These are phyloP conservation scores for Thoreauomyces humboldtii DNA, from an alignment of 192 early-diverging fungal genomes.

Conservation along the genomic window DNA sequence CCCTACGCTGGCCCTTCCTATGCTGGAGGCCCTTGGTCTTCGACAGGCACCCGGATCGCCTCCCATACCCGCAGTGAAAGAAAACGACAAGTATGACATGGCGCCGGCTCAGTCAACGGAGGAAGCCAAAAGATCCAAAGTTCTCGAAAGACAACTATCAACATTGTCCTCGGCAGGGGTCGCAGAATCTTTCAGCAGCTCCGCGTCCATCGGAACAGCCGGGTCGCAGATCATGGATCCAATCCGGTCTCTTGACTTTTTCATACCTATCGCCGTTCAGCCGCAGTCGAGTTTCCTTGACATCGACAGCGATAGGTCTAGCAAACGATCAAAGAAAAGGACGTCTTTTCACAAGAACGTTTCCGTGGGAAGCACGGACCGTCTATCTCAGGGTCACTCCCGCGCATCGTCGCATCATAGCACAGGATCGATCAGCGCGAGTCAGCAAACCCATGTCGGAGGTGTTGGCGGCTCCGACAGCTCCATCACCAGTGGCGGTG, in stretches of 20 bases:
- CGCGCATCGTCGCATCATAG: not conserved
- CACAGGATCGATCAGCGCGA: not conserved
- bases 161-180: not conserved
- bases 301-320: not conserved
- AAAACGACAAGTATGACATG: too few species aligned
- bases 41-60: not conserved
- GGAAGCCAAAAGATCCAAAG: not conserved
- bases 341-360: not conserved
- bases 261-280: conserved; percentile 25
- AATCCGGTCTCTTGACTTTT: conserved; percentile 17
- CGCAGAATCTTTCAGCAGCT: not conserved
- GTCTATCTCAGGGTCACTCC: not conserved
- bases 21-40: conserved; percentile 21
- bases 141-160: not conserved
- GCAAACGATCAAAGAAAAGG: not conserved
- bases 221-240: conserved; percentile 16
- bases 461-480: too few species aligned
- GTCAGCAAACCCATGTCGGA: not conserved
- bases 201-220: conserved; percentile 1
- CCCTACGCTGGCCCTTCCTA: conserved; percentile 13
- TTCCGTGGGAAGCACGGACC: not conserved
- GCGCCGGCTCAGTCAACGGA: not conserved
- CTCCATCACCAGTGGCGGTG: too few species aligned
- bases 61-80: not conserved
- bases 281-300: conserved; percentile 1